phyloP scores from a whole-genome alignment of 306 rosid species.

The Begonia masoniana region DNA sequence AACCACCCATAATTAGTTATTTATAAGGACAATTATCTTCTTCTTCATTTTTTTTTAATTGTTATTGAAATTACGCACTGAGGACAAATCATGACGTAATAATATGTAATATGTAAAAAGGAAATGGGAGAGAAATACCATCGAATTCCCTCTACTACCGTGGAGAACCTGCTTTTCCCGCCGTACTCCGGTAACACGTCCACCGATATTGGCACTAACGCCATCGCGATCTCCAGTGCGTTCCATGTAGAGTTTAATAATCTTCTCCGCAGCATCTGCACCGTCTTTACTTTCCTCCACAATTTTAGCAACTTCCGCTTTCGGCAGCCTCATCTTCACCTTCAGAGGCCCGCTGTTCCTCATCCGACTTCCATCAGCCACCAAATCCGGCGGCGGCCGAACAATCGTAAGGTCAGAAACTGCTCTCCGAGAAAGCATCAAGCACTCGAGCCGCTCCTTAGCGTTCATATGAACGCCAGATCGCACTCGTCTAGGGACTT shows the following conservation, averaged over 20 bases:
- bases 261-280: slow-evolving; percentile 47
- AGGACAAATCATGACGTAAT: no score
- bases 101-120: no score
- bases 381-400: not conserved
- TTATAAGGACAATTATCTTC: no score
- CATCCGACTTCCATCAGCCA: slow-evolving; percentile 5
- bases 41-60: no score
- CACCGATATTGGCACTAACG: not conserved
- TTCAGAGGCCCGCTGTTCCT: slow-evolving; percentile 22
- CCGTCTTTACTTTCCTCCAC: slow-evolving; percentile 47
- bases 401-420: slow-evolving; percentile 39
- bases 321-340: slow-evolving; percentile 57
- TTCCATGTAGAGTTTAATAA: slow-evolving; percentile 32
- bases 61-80: no score
- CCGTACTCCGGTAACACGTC: slow-evolving; percentile 2
- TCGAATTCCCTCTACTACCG: slow-evolving; percentile 4
- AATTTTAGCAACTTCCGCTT: slow-evolving; percentile 44
- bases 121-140: no score
- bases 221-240: not conserved
- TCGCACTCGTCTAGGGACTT: slow-evolving; percentile 25
- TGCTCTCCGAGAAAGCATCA: slow-evolving; percentile 59
- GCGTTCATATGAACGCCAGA: slow-evolving; percentile 52
- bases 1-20: no score
- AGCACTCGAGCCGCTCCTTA: slow-evolving; percentile 61
- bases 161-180: slow-evolving; percentile 18